phyloP scores from a whole-genome alignment of 352 stramenopile species.

The Globisporangium recalcitrans region DNA sequence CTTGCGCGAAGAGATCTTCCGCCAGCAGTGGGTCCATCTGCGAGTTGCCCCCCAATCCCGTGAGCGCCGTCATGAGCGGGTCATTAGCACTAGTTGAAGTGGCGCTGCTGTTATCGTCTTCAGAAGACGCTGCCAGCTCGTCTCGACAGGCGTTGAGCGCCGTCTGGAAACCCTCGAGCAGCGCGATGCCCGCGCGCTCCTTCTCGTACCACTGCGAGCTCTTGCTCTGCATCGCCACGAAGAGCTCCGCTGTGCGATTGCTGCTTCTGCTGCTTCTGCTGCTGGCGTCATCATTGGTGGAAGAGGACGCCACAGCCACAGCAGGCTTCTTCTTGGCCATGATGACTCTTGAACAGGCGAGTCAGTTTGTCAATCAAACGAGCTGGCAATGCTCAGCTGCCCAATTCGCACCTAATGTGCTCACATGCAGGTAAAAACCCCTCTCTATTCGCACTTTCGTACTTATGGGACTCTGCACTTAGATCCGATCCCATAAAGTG shows the following conservation, averaged over 20 bases:
- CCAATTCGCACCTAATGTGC: no score
- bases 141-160: constrained; percentile 42
- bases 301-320: neutral
- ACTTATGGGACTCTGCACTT: no score
- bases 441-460: no score
- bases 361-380: neutral
- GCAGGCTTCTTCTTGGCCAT: constrained; percentile 46
- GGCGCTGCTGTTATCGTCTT: neutral
- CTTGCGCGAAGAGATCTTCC: constrained; percentile 62
- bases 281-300: neutral
- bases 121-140: constrained; percentile 3
- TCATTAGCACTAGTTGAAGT: neutral
- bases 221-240: constrained; percentile 42
- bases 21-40: constrained; percentile 63
- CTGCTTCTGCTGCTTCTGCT: constrained; percentile 1
- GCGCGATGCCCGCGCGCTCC: constrained; percentile 57
- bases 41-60: constrained; percentile 25
- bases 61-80: constrained; percentile 16
- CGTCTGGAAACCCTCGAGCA: constrained; percentile 67
- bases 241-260: constrained; percentile 21
- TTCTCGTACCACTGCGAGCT: constrained; percentile 46
- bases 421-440: no score
- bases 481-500: no score
- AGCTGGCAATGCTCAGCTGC: no score
- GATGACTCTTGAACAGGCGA: neutral